Conservation (phyloP, 2,329 filamentous ascomycete species). For the Aureobasidium sp. region DNA sequence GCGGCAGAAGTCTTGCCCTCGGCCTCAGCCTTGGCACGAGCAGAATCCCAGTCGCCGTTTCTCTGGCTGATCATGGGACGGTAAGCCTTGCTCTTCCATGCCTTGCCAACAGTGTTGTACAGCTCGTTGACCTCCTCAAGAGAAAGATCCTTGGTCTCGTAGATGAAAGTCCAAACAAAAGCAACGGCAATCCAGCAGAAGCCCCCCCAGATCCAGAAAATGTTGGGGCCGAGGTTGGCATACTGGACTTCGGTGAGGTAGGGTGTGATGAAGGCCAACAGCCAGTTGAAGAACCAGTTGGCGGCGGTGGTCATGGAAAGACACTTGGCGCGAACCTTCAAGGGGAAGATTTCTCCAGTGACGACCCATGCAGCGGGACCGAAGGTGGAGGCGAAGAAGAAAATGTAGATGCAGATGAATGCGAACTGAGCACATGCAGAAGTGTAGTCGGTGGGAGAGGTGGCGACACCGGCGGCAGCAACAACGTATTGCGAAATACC, state of each 20-base stretch:
- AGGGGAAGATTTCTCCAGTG: constrained; percentile 38
- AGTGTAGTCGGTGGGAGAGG: constrained; percentile 23
- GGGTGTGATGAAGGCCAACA: constrained; percentile 23
- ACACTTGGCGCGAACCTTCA: constrained; percentile 38
- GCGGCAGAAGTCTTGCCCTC: constrained; percentile 1
- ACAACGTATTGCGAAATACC: constrained; percentile 26
- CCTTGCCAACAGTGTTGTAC: constrained; percentile 61
- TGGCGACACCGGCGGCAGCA: constrained; percentile 30
- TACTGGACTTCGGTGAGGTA: constrained; percentile 62
- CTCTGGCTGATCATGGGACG: constrained; percentile 37
- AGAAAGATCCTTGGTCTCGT: constrained; percentile 67
- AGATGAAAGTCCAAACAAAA: constrained; percentile 68
- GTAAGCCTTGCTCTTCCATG: constrained; percentile 62
- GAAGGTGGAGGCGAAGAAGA: constrained; percentile 73
- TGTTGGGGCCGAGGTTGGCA: constrained; percentile 48
- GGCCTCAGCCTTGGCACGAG: neutral
- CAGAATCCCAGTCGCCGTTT: neutral
- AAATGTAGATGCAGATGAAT: constrained; percentile 59
- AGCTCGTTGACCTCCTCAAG: constrained; percentile 73
- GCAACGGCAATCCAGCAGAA: constrained; percentile 46
- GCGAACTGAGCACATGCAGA: constrained; percentile 31
- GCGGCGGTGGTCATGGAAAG: constrained; percentile 44
- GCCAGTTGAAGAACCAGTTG: constrained; percentile 36
- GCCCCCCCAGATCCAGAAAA: constrained; percentile 15
- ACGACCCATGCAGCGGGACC: constrained; percentile 45